phyloP scores from a whole-genome alignment of 331 rosid species.

The Prunus yedoensis region DNA sequence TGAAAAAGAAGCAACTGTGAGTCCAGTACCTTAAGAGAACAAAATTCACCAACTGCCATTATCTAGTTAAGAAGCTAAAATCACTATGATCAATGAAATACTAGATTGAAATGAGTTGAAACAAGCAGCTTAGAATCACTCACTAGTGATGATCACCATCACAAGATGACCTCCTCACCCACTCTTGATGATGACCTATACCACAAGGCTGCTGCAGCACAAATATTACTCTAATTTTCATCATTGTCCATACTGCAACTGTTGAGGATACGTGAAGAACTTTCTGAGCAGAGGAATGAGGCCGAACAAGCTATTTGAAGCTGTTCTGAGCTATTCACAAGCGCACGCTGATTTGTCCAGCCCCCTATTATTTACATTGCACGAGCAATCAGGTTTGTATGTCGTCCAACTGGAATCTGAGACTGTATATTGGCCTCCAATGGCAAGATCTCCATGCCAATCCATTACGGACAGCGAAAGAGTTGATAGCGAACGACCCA shows the following conservation, averaged over 20 bases:
- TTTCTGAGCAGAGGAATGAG: conserved; percentile 71
- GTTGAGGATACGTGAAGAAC: conserved; percentile 50
- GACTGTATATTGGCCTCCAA: conserved; percentile 89
- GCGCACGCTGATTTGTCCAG: conserved; percentile 87
- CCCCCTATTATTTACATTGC: conserved; percentile 85
- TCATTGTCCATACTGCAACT: conserved; percentile 61
- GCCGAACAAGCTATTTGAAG: conserved; percentile 77
- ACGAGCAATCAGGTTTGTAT: conserved; percentile 72
- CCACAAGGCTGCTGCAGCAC: conserved; percentile 36
- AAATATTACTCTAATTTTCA: conserved; percentile 26
- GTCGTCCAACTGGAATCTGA: conserved; percentile 80
- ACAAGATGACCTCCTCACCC: conserved; percentile 1
- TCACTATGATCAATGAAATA: conserved; percentile 35
- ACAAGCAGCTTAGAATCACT: conserved; percentile 34
- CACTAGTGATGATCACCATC: conserved; percentile 36
- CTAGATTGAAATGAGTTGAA: conserved; percentile 28
- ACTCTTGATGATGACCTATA: conserved; percentile 34
- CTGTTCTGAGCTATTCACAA: conserved; percentile 90
- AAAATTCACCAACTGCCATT: conserved; percentile 39
- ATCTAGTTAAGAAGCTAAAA: conserved; percentile 41
- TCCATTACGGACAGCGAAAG: conserved; percentile 93
- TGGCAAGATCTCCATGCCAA: conserved; percentile 98
- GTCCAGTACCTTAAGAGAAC: conserved; percentile 39
- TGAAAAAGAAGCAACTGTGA: conserved; percentile 34
- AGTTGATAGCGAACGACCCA: conserved; percentile 79